Evolutionary conservation across 768 basidiomycete species (phyloP).

Genomic region (Kwoniella botswanensis): DNA sequence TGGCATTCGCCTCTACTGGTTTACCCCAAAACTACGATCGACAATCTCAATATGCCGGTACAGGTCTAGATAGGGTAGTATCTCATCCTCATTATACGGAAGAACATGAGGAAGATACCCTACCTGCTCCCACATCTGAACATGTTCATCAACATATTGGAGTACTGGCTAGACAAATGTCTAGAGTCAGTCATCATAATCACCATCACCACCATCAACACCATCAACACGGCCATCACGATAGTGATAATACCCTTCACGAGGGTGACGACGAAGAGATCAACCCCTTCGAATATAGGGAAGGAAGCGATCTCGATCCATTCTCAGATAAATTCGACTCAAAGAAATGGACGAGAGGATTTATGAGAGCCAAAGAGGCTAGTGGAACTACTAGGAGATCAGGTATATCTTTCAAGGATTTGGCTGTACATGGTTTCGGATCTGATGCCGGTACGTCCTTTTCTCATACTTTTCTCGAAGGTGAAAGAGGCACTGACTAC

Average conservation of each 20-base stretch:
- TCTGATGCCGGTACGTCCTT: conserved; percentile 46
- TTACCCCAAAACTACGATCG: conserved; percentile 5
- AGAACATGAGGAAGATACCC: neutral
- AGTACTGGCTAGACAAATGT: neutral
- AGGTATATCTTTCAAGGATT: conserved; percentile 60
- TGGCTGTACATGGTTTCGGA: conserved; percentile 57
- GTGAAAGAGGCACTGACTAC: neutral
- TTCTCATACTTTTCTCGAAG: neutral
- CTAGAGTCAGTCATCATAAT: neutral
- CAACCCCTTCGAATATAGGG: conserved; percentile 44
- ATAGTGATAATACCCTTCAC: neutral
- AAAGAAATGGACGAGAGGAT: conserved; percentile 54
- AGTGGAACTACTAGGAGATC: conserved; percentile 14
- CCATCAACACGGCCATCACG: neutral
- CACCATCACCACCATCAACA: neutral
- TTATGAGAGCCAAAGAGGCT: conserved; percentile 42
- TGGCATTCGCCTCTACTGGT: neutral
- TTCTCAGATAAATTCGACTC: conserved; percentile 58
- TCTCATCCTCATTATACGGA: neutral
- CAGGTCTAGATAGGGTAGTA: neutral
- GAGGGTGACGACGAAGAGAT: neutral
- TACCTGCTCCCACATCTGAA: neutral
- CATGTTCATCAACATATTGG: neutral
- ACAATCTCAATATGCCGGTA: conserved; percentile 10
- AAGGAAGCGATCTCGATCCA: conserved; percentile 58